These are phyloP conservation scores for Zygotorulaspora chibaensis DNA, from an alignment of 805 yeast genomes.

Conservation along the genomic window DNA sequence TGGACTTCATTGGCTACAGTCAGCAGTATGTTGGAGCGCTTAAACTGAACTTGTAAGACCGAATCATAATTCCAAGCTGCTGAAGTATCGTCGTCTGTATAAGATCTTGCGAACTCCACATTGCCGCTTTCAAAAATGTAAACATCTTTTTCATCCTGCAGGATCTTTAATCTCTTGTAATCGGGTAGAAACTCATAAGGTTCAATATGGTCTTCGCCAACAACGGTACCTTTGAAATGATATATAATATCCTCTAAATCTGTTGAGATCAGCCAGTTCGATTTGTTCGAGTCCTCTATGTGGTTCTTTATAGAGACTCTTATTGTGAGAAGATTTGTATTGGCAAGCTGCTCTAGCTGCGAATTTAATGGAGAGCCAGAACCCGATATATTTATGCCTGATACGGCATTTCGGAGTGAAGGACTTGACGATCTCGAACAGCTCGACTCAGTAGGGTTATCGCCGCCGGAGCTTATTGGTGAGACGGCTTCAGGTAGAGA, in stretches of 20 bases:
- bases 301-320: conserved; percentile 20
- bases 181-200: conserved; percentile 30
- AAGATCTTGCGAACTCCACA: conserved; percentile 18
- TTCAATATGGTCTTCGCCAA: conserved; percentile 27
- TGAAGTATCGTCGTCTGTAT: conserved; percentile 6
- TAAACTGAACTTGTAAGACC: conserved; percentile 29
- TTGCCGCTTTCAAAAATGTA: conserved; percentile 27
- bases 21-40: conserved; percentile 15
- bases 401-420: neutral
- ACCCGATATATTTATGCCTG: neutral
- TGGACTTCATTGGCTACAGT: conserved; percentile 11
- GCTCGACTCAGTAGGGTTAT: neutral
- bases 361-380: conserved; percentile 4
- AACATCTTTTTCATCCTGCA: conserved; percentile 19
- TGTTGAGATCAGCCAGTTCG: conserved; percentile 1
- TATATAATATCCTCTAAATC: conserved; percentile 13
- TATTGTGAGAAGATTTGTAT: conserved; percentile 25
- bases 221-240: conserved; percentile 19
- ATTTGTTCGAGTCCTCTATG: neutral
- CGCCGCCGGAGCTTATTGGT: neutral
- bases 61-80: conserved; percentile 22
- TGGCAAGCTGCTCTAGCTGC: conserved; percentile 30
- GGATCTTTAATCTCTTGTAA: conserved; percentile 17
- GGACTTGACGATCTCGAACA: neutral
- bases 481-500: neutral